Conservation (phyloP, 2,329 filamentous ascomycete genomes). For the Lachnellula occidentalis region DNA sequence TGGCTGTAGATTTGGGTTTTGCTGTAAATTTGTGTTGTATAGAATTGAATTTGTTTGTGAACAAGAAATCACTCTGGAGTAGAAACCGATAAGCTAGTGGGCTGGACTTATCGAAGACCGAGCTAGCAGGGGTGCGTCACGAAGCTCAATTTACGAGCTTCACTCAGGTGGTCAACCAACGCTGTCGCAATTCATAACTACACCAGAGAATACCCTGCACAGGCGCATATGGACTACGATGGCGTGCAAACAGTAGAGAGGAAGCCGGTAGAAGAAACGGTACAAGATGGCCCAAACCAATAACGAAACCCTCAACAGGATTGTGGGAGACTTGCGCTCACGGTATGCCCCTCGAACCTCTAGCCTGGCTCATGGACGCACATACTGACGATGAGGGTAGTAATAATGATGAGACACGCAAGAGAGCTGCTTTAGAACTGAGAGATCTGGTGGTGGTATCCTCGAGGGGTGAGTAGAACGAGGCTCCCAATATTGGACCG, state of each 20-base stretch:
- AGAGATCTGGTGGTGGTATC: constrained; percentile 30
- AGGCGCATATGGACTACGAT: constrained; percentile 24
- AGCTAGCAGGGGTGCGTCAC: not conserved
- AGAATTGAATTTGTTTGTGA: not conserved
- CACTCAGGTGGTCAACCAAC: not conserved
- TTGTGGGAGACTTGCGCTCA: constrained; percentile 29
- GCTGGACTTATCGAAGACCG: not conserved
- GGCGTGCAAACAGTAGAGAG: constrained; percentile 19
- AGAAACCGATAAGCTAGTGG: not conserved
- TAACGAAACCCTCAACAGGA: constrained; percentile 28
- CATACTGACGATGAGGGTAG: constrained; percentile 14
- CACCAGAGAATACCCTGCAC: constrained; percentile 4
- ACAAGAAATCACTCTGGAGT: no score
- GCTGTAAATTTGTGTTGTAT: not conserved
- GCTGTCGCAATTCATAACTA: not conserved
- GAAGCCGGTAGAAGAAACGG: constrained; percentile 14
- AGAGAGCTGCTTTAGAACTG: constrained; percentile 30
- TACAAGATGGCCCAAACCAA: constrained; percentile 30
- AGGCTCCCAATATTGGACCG: not conserved
- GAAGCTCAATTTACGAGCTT: not conserved
- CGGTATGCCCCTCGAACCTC: constrained; percentile 17
- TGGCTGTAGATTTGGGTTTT: constrained; percentile 34
- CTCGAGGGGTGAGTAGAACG: constrained; percentile 27
- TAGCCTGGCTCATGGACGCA: not conserved
- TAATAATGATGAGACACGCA: constrained; percentile 30